Conservation (phyloP, 306 rosid species). For the Bauhinia variegata region DNA sequence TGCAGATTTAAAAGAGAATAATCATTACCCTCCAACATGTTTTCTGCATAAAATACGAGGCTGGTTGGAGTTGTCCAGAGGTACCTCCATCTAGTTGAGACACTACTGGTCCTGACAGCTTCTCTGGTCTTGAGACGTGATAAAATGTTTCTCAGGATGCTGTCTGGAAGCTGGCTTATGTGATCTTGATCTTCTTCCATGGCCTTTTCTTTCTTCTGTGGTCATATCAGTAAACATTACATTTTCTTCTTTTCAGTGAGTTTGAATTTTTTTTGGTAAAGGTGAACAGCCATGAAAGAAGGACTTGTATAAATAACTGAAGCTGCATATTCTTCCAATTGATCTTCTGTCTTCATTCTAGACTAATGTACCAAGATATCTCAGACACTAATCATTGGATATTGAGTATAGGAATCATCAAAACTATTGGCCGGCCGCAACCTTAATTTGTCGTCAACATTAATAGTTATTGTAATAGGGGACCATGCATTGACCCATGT, state of each 20-base stretch:
- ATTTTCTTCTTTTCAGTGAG: too few species aligned
- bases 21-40: constrained; percentile 29
- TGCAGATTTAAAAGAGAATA: not conserved
- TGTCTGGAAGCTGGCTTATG: constrained; percentile 33
- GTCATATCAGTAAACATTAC: not conserved
- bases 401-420: too few species aligned
- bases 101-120: constrained; percentile 37
- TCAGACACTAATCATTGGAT: too few species aligned
- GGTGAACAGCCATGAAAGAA: too few species aligned
- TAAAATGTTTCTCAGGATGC: constrained; percentile 28
- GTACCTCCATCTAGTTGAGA: constrained; percentile 37
- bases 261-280: too few species aligned
- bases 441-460: not conserved
- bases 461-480: not conserved
- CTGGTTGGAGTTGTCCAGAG: constrained; percentile 21
- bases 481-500: not conserved
- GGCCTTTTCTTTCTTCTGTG: constrained; percentile 8
- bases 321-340: too few species aligned
- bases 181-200: constrained; percentile 27
- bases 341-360: too few species aligned
- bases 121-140: constrained; percentile 32
- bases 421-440: not conserved
- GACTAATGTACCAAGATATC: too few species aligned
- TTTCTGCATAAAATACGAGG: constrained; percentile 37
- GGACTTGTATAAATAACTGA: too few species aligned